Evolutionary conservation across 176 grass and related monocot genomes (phyloP), one percentile per base, ranked within the genome.

Genomic region (Leersia perrieri): DNA sequence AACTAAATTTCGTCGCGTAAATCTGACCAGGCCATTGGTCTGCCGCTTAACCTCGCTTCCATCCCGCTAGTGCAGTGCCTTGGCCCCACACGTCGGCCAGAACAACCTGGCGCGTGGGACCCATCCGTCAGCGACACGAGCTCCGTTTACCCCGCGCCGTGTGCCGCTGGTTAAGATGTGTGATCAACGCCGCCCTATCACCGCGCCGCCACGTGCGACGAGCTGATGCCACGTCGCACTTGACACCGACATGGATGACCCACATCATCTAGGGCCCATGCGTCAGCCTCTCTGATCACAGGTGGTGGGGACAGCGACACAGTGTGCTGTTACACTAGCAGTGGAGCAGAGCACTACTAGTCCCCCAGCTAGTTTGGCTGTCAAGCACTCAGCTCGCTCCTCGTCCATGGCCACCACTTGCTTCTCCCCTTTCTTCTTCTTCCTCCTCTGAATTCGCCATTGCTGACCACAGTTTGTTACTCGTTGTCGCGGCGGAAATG

Each of bases 321-420:
- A 18, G 15, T 18, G 45, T 14, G 33, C 3, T 25, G n/a, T 13
- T 18, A 15, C 61, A 32, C 33, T 16, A 2, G 77, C 49, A 60
- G 40, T 31, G 0, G 22, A 20, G 40, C 5, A 69, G 72, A 57
- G 73, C 8, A n/a, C 36, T 22, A 62, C 38, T 42, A 33, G 74
- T 41, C 60, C 72, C 83, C 83, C 75, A 62, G 16, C 55, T 4
- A 49, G 77, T 85, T 81, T 75, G 87, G 87, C 78, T 89, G 87
- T 55, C 74, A 36, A 58, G 66, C 87, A 89, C 40, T 16, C 75
- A 31, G 16, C 63, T 23, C 63, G 22, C 41, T 25, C 66, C 27
- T 66, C 86, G 31, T 63, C 81, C 68, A 84, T 73, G 63, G 70
- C 32, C 75, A 55, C 32, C 79, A 41, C 20, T 13, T 62, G 79